Base-by-base conservation (phyloP, 2,329 filamentous ascomycete species). In the Fonsecaea pedrosoi region DNA sequence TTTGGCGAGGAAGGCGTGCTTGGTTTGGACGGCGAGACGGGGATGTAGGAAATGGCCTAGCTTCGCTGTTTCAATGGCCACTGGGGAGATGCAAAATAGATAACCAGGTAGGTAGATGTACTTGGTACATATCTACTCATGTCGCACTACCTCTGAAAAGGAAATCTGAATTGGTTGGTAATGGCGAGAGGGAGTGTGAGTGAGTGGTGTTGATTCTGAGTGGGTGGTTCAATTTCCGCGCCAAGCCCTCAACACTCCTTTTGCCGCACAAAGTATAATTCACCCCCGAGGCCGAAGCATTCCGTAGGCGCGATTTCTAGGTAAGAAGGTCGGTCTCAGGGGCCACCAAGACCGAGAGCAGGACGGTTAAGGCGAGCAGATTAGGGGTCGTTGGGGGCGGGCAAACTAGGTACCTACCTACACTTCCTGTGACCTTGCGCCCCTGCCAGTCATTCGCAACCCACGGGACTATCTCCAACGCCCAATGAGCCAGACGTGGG, bases 381-480 rank as follows among this genome's bases (percentile, higher is more conserved):
- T 12, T 25, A 2, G 18, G 45, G 15, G 45, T 6, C 18, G 10
- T 25, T 50, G 45, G 45, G 45, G 45, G 45, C 45, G 8, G 12
- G 18, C 21, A 3, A 12, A 10, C 25, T 45, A 45, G 9, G 40
- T 42, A n/a, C 40, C 15, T n/a, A n/a, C 18, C 18, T 50, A 25
- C 25, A 25, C 25, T 25, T 25, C 25, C 25, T 25, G 59, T 61
- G 59, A 61, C 59, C 21, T 34, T 10, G n/a, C 32, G 45, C 59
- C 13, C 32, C 59, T 61, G 59, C 59, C 59, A 54, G 59, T 61
- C 59, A 61, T 61, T 61, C 54, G 12, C 32, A 54, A 32, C 45
- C 59, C 59, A 61, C 59, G 30, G 37, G 45, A 13, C 45, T 35
- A 48, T 18, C 18, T 61, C 45, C 48, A 60, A 50, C 57, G 59